phyloP scores from a whole-genome alignment of 768 basidiomycete genomes.

The Trametes punicea region DNA sequence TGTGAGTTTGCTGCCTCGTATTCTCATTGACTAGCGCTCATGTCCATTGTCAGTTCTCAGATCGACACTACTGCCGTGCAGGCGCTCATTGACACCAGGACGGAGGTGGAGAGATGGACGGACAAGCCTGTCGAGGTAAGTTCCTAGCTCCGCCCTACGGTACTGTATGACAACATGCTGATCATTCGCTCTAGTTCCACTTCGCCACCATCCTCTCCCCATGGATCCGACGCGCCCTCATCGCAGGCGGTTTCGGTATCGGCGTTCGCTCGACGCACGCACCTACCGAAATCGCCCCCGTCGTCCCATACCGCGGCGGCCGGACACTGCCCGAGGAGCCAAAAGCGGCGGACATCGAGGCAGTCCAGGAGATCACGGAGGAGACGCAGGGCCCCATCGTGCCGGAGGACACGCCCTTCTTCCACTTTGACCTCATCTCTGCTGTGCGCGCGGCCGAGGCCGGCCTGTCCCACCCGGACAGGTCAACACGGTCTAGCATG shows the following conservation, averaged over 20 bases:
- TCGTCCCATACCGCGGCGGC: constrained; percentile 61
- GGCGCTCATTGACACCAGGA: constrained; percentile 84
- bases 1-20: constrained; percentile 43
- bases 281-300: constrained; percentile 67
- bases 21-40: not conserved
- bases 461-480: not conserved
- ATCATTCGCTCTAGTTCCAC: constrained; percentile 64
- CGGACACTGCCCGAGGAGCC: constrained; percentile 23
- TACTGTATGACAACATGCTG: not conserved
- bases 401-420: constrained; percentile 67
- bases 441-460: constrained; percentile 70
- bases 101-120: constrained; percentile 85
- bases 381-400: constrained; percentile 36
- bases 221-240: constrained; percentile 87
- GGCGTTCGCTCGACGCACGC: constrained; percentile 44
- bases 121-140: constrained; percentile 69
- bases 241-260: constrained; percentile 88
- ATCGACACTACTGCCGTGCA: constrained; percentile 93
- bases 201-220: constrained; percentile 90
- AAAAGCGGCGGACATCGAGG: constrained; percentile 8
- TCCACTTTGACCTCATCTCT: constrained; percentile 82
- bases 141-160: not conserved
- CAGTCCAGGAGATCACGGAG: constrained; percentile 8
- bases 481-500: constrained; percentile 11
- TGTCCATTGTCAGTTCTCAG: constrained; percentile 52